Base-by-base conservation (phyloP, 352 stramenopile species). In the Globisporangium camurandrum region DNA sequence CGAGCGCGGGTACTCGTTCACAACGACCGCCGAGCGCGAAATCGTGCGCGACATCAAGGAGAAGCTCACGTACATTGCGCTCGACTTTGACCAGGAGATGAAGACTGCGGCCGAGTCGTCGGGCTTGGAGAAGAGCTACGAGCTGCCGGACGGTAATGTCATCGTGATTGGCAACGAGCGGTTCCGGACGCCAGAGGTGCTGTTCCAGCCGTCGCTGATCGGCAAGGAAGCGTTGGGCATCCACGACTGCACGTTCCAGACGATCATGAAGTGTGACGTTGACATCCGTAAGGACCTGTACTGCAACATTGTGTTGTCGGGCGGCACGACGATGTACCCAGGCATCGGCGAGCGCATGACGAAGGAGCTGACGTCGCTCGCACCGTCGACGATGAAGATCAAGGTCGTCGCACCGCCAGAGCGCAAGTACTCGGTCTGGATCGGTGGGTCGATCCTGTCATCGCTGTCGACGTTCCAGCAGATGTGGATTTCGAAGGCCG, bases 401-500 rank as follows among this genome's bases (percentile, higher is more conserved):
- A 49, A 49, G 22, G 54, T 61, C 17, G 59, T 93, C 7, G 76
- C 82, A 0, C 72, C 79, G 9, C 76, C 82, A 27, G 78, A 93
- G 51, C 75, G 82, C 33, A 78, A 71, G 27, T 65, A 90, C 43
- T 75, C 78, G 17, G 64, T 75, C 27, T 93, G 88, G 24, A 53
- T 99, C 20, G 97, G 97, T 46, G 97, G 95, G 7, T 98, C 95
- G 40, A 98, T 99, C 69, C 61, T 99, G 23, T 94, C 81, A 14
- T 98, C 91, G 30, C 75, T 99, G 42, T 95, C 93, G 14, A 98
- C 88, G 33, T 99, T 99, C 75, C 89, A 98, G 62, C 92, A 98
- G 57, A 99, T 99, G 95, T 99, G 95, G 95, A 96, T 99, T 59
- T 97, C 93, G 31, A 99, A 97, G 69, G 79, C 82, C n/a, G 97